phyloP scores from a whole-genome alignment of 2,329 filamentous ascomycete genomes.

The Talaromyces sp. region DNA sequence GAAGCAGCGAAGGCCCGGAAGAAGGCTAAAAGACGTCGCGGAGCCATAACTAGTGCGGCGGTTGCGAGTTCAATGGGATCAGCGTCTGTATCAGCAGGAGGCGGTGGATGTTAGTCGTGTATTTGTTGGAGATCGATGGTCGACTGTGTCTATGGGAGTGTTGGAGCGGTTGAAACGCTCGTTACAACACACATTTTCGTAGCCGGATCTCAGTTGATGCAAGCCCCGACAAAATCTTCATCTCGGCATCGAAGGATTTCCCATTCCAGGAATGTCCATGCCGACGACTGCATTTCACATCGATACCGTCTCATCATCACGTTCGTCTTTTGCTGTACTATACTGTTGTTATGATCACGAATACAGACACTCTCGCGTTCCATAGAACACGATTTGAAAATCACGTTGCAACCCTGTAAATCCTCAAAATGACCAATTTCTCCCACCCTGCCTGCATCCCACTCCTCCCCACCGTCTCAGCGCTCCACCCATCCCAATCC shows the following conservation, averaged over 20 bases:
- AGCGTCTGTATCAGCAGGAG: neutral
- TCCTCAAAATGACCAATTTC: constrained; percentile 81
- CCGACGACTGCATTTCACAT: neutral
- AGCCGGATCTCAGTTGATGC: neutral
- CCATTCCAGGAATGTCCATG: neutral
- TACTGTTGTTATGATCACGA: neutral
- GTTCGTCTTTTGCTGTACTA: neutral
- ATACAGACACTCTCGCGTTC: neutral
- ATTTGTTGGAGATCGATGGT: neutral
- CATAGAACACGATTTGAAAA: neutral
- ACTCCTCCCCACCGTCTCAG: constrained; percentile 74
- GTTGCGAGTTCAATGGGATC: neutral
- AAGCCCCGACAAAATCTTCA: neutral
- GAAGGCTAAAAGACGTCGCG: neutral
- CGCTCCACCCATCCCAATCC: constrained; percentile 66
- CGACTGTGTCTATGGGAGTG: no score
- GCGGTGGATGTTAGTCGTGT: neutral
- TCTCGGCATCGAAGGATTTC: neutral
- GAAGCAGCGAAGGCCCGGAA: neutral
- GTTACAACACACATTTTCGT: no score
- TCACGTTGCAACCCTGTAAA: constrained; percentile 58
- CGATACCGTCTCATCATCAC: neutral
- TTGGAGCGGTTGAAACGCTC: no score
- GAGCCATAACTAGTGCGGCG: neutral
- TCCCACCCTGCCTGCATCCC: constrained; percentile 93